Percentiles rank a stretch among this genome's conserved stretches.
phyloP scores from a whole-genome alignment of 2,329 filamentous ascomycete genomes.

The Dissoconium aciculare region DNA sequence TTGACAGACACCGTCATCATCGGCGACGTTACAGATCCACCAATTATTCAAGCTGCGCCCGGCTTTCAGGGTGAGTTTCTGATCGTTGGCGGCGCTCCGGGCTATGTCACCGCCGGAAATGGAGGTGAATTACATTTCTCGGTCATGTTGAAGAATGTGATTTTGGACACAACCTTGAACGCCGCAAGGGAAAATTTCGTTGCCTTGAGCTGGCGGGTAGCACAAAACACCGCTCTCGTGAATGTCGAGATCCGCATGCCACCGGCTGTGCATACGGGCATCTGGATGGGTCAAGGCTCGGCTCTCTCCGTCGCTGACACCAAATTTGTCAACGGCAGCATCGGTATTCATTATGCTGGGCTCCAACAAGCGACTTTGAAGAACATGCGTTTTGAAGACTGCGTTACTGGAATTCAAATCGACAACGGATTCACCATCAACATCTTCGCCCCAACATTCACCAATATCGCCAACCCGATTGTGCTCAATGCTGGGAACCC shows the following conservation, averaged over 20 bases:
- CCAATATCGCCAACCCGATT: conserved; percentile 4
- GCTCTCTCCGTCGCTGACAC: conserved; percentile 21
- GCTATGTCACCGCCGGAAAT: neutral
- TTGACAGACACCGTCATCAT: conserved; percentile 87
- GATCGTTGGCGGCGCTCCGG: conserved; percentile 10
- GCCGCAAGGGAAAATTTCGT: conserved; percentile 4
- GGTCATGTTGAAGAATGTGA: conserved; percentile 11
- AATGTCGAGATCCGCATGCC: conserved; percentile 23
- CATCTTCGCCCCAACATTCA: conserved; percentile 7
- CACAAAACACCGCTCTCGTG: conserved; percentile 14
- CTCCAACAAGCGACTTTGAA: conserved; percentile 9
- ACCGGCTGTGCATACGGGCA: conserved; percentile 18
- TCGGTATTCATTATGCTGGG: conserved; percentile 6
- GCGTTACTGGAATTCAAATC: conserved; percentile 8
- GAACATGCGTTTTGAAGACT: conserved; percentile 7
- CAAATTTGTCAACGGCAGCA: conserved; percentile 12
- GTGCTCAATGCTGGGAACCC: conserved; percentile 6
- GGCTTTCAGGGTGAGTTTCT: conserved; percentile 8
- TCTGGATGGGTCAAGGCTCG: conserved; percentile 11
- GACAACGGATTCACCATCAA: conserved; percentile 7
- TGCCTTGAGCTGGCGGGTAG: conserved; percentile 14
- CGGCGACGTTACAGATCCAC: conserved; percentile 56
- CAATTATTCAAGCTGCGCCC: conserved; percentile 45
- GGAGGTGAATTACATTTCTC: conserved; percentile 7
- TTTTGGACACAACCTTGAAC: conserved; percentile 14